These are phyloP conservation scores for Gossypium davidsonii DNA, from an alignment of 441 rosid species.

Conservation along the genomic window DNA sequence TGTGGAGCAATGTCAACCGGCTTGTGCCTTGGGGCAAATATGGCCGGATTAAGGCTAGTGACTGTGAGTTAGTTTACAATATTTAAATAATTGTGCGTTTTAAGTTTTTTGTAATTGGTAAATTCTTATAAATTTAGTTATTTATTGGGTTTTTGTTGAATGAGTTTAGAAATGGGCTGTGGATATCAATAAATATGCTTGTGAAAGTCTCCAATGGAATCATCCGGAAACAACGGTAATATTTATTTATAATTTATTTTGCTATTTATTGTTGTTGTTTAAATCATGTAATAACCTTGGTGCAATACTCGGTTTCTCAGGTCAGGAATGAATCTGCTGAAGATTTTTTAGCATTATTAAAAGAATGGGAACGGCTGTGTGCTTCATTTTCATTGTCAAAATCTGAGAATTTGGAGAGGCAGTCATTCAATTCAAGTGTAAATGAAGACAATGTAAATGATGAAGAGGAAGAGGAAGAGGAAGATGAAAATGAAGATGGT, in stretches of 20 bases:
- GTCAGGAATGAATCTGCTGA: slow-evolving; percentile 65
- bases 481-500: slow-evolving; percentile 21
- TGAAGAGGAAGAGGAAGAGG: slow-evolving; percentile 9
- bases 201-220: slow-evolving; percentile 49
- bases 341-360: slow-evolving; percentile 43
- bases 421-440: slow-evolving; percentile 4
- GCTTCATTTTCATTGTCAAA: slow-evolving; percentile 31
- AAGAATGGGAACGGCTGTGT: slow-evolving; percentile 61
- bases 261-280: not conserved
- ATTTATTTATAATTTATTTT: not conserved
- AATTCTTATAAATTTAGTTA: not conserved
- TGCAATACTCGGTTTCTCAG: slow-evolving; percentile 21
- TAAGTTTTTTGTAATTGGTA: not conserved
- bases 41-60: slow-evolving; percentile 46
- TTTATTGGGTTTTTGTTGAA: not conserved
- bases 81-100: not conserved
- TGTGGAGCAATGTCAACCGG: slow-evolving; percentile 95
- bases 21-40: slow-evolving; percentile 57
- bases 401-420: slow-evolving; percentile 19
- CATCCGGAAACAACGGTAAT: slow-evolving; percentile 60
- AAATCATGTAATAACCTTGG: not conserved
- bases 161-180: slow-evolving; percentile 68
- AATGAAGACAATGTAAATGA: slow-evolving; percentile 10
- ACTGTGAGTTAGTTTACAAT: slow-evolving; percentile 34
- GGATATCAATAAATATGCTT: slow-evolving; percentile 50